Conservation (phyloP, 2,329 filamentous ascomycete species). For the Tolypocladium sp. region DNA sequence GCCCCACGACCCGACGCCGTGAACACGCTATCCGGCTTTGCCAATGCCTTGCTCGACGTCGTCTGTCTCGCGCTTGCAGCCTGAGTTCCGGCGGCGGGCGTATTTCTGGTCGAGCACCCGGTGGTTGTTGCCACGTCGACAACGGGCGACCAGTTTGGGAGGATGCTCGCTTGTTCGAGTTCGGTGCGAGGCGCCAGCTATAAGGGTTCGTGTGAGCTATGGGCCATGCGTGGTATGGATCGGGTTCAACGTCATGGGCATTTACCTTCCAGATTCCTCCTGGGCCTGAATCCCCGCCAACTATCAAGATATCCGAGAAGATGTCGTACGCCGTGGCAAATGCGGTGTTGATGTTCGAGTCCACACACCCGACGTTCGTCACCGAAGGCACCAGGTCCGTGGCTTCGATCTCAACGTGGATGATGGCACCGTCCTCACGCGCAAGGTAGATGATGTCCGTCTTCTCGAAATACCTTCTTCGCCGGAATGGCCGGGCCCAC, state of each 20-base stretch:
- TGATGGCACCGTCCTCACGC: conserved; percentile 76
- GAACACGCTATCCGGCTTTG: conserved; percentile 47
- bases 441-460: conserved; percentile 79
- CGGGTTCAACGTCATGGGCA: no score
- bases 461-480: conserved; percentile 48
- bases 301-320: conserved; percentile 68
- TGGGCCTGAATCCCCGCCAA: conserved; percentile 68
- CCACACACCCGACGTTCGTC: conserved; percentile 52
- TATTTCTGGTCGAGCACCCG: conserved; percentile 17
- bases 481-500: conserved; percentile 72
- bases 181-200: conserved; percentile 47
- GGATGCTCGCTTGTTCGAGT: conserved; percentile 30
- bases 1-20: conserved; percentile 55
- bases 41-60: conserved; percentile 6
- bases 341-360: conserved; percentile 68
- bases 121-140: conserved; percentile 45
- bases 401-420: conserved; percentile 60
- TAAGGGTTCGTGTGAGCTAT: conserved; percentile 3
- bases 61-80: conserved; percentile 4
- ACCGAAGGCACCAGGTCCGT: conserved; percentile 44
- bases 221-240: not conserved
- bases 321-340: conserved; percentile 67
- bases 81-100: not conserved
- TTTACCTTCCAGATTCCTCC: conserved; percentile 66
- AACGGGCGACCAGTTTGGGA: conserved; percentile 57